Base-by-base conservation (phyloP, 2,329 filamentous ascomycete species). In the Anthostomella pinea region DNA sequence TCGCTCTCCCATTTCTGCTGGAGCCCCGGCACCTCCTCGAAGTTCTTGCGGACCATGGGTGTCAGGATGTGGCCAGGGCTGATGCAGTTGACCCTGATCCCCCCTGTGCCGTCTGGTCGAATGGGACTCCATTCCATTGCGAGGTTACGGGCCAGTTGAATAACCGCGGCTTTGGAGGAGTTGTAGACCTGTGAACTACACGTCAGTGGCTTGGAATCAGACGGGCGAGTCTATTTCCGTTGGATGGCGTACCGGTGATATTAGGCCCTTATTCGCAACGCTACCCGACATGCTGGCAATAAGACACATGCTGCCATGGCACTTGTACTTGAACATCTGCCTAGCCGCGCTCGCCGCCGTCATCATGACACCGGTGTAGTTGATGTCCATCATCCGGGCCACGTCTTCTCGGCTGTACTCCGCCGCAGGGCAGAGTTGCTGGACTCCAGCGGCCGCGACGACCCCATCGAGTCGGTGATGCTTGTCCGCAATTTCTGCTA, bases 41-140 rank as follows among this genome's bases (percentile, higher is more conserved):
- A 86, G 30, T 87, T 70, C 50, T 77, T 73, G 53, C 81, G 72
- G 0, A 87, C 83, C 85, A 89, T 89, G 2, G 79, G 76, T 2
- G 80, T 84, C 5, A 81, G 64, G 41, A 85, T 83, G 47, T 84
- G 81, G 0, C 83, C 82, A 0, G 83, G 81, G 28, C 77, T 82
- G 38, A 86, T 73, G 18, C 78, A 83, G 59, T 86, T 86, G 36
- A 86, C 77, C 0, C 82, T 68, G 43, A 86, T 83, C 4, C 76
- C 76, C 41, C 81, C 66, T 1, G 50, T 57, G 10, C 62, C 63
- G 20, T 65, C 59, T 30, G 57, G 37, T 5, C 44, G 43, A 16
- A 61, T 52, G 13, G 68, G 64, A 22, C 75, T 79, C 77, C 77
- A 85, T 58, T 84, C 80, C 36, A 74, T 68, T 2, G 80, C 80